A percentile compares a stretch with the other conserved stretches of the same genome.
Evolutionary conservation across 1,284 basidiomycete genomes (phyloP).

Genomic region (Bjerkandera adusta): DNA sequence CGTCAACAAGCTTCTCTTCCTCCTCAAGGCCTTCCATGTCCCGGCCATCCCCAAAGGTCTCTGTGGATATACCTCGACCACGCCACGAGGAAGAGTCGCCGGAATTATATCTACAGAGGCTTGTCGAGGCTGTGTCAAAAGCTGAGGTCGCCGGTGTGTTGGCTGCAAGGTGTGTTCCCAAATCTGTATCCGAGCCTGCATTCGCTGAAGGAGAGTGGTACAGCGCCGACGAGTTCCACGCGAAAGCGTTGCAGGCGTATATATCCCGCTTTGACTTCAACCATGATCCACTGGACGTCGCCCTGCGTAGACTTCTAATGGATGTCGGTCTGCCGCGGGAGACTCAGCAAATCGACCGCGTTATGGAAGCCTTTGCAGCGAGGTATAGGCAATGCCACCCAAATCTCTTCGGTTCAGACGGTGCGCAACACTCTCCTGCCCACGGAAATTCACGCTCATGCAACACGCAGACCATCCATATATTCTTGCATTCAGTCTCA

Average conservation of each 20-base stretch:
- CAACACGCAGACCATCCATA: conserved; percentile 82
- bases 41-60: conserved; percentile 32
- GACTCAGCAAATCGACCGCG: conserved; percentile 98
- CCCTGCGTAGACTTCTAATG: conserved; percentile 90
- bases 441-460: conserved; percentile 2
- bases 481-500: conserved; percentile 95
- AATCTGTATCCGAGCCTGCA: conserved; percentile 12
- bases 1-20: conserved; percentile 33
- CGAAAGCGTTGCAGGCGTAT: conserved; percentile 69
- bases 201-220: conserved; percentile 9
- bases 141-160: conserved; percentile 77
- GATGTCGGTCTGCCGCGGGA: conserved; percentile 89
- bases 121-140: conserved; percentile 65
- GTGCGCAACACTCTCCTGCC: conserved; percentile 37
- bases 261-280: conserved; percentile 82
- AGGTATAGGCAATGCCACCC: conserved; percentile 88
- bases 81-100: conserved; percentile 62
- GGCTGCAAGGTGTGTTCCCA: conserved; percentile 67
- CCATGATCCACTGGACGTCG: conserved; percentile 87
- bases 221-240: conserved; percentile 76
- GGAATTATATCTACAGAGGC: conserved; percentile 63
- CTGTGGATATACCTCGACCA: conserved; percentile 50
- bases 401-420: conserved; percentile 74
- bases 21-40: conserved; percentile 45
- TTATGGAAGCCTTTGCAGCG: conserved; percentile 92